Conservation (phyloP, 2,329 filamentous ascomycete genomes). For the Diaporthe batatas region DNA sequence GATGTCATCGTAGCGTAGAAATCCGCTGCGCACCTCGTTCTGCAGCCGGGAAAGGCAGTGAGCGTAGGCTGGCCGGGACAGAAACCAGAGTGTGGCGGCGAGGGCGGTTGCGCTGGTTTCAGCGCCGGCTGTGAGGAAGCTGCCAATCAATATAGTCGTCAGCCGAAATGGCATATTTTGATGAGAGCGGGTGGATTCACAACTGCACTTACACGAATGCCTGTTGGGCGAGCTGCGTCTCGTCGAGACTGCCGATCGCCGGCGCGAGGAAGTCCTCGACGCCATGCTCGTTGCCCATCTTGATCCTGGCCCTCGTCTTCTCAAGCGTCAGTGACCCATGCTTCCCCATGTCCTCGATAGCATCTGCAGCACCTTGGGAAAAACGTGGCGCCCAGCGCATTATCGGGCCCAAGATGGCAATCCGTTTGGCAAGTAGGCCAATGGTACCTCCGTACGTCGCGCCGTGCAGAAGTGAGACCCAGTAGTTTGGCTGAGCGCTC, state of each 20-base stretch:
- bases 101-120: conserved; percentile 44
- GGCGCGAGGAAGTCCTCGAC: conserved; percentile 43
- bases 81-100: conserved; percentile 38
- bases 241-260: conserved; percentile 36
- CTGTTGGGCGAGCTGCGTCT: conserved; percentile 40
- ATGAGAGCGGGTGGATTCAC: fast-evolving
- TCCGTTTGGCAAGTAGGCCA: conserved; percentile 39
- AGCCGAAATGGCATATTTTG: not conserved
- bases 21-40: conserved; percentile 41
- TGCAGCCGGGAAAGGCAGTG: conserved; percentile 35
- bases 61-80: conserved; percentile 31
- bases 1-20: conserved; percentile 39
- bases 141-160: not conserved
- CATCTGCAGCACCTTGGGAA: conserved; percentile 24
- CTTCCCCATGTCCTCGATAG: conserved; percentile 27
- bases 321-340: conserved; percentile 41
- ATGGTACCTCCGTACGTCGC: conserved; percentile 36
- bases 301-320: conserved; percentile 40
- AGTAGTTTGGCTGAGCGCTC: conserved; percentile 38
- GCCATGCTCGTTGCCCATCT: conserved; percentile 41
- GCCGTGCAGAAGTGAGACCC: conserved; percentile 43
- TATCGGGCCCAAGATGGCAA: conserved; percentile 39
- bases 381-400: conserved; percentile 36
- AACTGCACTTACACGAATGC: not conserved
- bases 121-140: conserved; percentile 43